Evolutionary conservation across 108 stramenopile species (phyloP), one percentile per base, ranked within the genome.

Genomic region (Bacterosira constricta): DNA sequence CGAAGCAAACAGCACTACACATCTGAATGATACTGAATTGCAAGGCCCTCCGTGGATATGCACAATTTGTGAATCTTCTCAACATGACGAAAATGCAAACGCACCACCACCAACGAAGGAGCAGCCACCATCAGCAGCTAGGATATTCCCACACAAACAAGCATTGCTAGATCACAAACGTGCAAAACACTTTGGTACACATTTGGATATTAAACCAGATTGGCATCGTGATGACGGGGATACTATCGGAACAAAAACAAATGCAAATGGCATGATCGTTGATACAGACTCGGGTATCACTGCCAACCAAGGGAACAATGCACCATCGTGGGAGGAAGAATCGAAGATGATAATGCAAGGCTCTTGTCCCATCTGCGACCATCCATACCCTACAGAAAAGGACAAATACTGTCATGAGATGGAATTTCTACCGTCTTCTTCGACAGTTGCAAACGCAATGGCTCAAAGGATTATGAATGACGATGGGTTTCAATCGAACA

Each of bases 151-250:
- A 31, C 81, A 84, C 46, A 51, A 52, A 25, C 76, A 86, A 63
- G 89, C 86, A 18, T 69, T 92, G 46, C 23, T 77, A 11, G 88
- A 85, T 52, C 93, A 95, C 59, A 63, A 81, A 8, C 53, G 73
- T 25, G 90, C 90, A 45, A 92, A 90, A 52, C 93, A 95, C 63
- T 68, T 60, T 21, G 93, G 83, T 13, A 39, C 69, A 6, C 86
- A 95, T 55, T 55, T 64, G 11, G 67, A 79, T 8, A 89, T 92
- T 34, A 71, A 75, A 34, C 93, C 93, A 10, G 89, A 88, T 59
- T 91, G 93, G 90, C 78, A 63, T 57, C 30, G 75, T 3, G 27
- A 32, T 0, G 61, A 71, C n/a, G 38, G 54, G 46, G 63, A 23
- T 30, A 38, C 15, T 26, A 46, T n/a, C 21, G 55, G 20, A 27